phyloP scores from a whole-genome alignment of 306 rosid species.

The Cucurbita maxima region DNA sequence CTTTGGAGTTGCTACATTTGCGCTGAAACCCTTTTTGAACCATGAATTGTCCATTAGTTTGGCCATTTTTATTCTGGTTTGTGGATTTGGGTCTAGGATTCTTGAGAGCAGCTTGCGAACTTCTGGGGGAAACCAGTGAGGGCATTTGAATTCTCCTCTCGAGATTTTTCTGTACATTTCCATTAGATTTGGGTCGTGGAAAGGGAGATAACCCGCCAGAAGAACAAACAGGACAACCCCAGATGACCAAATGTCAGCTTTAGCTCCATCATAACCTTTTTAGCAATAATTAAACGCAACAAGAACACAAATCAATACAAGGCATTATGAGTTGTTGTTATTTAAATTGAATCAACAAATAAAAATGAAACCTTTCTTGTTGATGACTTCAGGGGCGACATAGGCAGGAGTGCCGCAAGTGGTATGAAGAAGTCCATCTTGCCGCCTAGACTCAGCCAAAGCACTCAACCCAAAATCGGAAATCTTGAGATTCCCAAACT shows the following conservation, averaged over 20 bases:
- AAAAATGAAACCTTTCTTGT: neutral
- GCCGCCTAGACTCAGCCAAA: constrained; percentile 34
- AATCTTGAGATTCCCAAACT: constrained; percentile 44
- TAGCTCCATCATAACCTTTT: constrained; percentile 63
- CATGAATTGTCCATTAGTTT: constrained; percentile 35
- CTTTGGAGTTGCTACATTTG: constrained; percentile 5
- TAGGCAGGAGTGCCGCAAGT: constrained; percentile 59
- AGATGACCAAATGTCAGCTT: constrained; percentile 66
- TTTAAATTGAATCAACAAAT: too few relatives aligned
- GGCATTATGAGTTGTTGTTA: too few relatives aligned
- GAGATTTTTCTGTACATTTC: constrained; percentile 40
- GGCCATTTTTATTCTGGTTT: constrained; percentile 21
- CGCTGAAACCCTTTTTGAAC: constrained; percentile 41
- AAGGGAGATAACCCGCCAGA: constrained; percentile 58
- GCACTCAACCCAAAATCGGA: constrained; percentile 49
- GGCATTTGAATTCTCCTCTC: constrained; percentile 46
- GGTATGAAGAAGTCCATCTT: constrained; percentile 48
- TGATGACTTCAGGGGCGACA: constrained; percentile 44
- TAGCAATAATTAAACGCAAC: neutral
- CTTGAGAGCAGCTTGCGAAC: constrained; percentile 29
- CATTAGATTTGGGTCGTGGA: constrained; percentile 33
- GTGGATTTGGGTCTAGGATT: constrained; percentile 51
- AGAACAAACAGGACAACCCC: constrained; percentile 63
- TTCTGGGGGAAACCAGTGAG: constrained; percentile 42
- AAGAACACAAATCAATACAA: too few relatives aligned